Evolutionary conservation across 225 moss, liverwort and hornwort species (phyloP).

Genomic region (Takakia lepidozioides): DNA sequence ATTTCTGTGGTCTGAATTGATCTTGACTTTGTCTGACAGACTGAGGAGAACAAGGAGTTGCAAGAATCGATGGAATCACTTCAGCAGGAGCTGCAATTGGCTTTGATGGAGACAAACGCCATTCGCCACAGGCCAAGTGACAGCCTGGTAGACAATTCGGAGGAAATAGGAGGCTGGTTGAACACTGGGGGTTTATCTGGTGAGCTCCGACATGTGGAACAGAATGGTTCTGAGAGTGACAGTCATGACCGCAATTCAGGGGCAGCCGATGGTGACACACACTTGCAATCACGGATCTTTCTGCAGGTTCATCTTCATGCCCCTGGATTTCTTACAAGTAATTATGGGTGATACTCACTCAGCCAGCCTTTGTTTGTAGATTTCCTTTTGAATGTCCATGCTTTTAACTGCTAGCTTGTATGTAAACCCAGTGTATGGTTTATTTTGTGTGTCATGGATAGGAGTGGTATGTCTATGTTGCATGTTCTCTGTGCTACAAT

Average conservation of each 20-base stretch:
- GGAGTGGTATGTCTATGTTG: too few species aligned
- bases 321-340: too few species aligned
- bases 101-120: slow-evolving; percentile 50
- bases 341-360: too few species aligned
- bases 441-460: too few species aligned
- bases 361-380: too few species aligned
- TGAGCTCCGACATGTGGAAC: slow-evolving; percentile 77
- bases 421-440: neutral
- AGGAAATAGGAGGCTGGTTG: slow-evolving; percentile 91
- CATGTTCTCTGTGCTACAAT: too few species aligned
- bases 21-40: slow-evolving; percentile 22
- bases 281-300: slow-evolving; percentile 60
- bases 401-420: neutral
- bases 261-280: slow-evolving; percentile 32
- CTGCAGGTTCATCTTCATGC: slow-evolving; percentile 51
- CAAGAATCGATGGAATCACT: slow-evolving; percentile 61
- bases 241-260: slow-evolving; percentile 49
- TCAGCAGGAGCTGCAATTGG: slow-evolving; percentile 67
- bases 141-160: slow-evolving; percentile 69
- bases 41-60: slow-evolving; percentile 72
- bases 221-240: slow-evolving; percentile 72
- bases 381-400: too few species aligned
- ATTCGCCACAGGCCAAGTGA: slow-evolving; percentile 52
- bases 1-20: too few species aligned
- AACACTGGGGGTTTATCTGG: slow-evolving; percentile 76